Base-by-base conservation (phyloP, 495 filamentous ascomycete species). In the Annulohypoxylon bovei region DNA sequence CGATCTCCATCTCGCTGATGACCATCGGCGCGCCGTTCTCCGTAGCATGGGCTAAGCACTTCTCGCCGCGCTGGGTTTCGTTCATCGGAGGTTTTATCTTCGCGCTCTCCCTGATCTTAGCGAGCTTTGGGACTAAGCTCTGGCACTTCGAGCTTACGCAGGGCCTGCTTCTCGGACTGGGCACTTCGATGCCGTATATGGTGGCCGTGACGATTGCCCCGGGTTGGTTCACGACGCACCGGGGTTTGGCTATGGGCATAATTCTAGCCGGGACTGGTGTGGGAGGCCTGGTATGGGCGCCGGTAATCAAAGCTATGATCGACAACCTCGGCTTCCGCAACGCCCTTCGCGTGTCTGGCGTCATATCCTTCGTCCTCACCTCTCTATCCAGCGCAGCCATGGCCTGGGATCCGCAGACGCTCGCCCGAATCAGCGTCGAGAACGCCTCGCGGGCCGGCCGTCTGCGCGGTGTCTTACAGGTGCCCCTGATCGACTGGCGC, bases 1-100 rank as follows among this genome's bases (percentile, higher is more conserved):
- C 27, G 6, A 52, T 52, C 27, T 52, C 49, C 28, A 53, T 33
- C 49, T 53, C 49, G 14, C 49, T 53, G n/a, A 23, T 53, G 49
- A 53, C 27, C 12, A 53, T 53, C 3, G 27, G 28, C 23, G 49
- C 49, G 1, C 49, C 49, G 0, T 53, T 53, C n/a, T 30, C 28
- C 28, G 27, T 32, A 20, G 49, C 49, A 16, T 53, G 27, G 49
- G 27, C 49, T 20, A 53, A 32, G 49, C 14, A 53, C 28, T 53
- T 53, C 14, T 53, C 27, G 6, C 49, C 28, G n/a, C 49, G 27
- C 11, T 53, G 49, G 49, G 14, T 33, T 30, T 33, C 27, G 3
- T 53, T 53, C 22, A 16, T 53, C 7, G 27, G 49, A 7, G 49
- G 27, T 1, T 33, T 28, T 3, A 52, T 52, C 20, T 52, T 52